Percentiles rank a stretch among this genome's conserved stretches.
These are phyloP conservation scores for Periglandula ipomoeae DNA, from an alignment of 2,329 filamentous ascomycete species.

Conservation along the genomic window DNA sequence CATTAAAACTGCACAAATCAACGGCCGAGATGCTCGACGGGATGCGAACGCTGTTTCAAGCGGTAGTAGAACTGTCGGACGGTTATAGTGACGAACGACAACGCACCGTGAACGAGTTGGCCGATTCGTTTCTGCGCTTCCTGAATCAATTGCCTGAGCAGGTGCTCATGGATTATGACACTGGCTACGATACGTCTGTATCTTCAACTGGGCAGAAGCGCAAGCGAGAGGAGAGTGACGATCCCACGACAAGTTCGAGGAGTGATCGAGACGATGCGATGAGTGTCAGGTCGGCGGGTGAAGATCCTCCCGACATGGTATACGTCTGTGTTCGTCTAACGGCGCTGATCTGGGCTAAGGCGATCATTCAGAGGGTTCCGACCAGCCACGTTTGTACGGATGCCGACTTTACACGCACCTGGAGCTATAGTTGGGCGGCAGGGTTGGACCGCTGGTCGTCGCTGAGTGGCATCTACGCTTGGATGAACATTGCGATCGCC, in stretches of 20 bases:
- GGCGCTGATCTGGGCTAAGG: constrained; percentile 38
- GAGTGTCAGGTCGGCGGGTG: constrained; percentile 5
- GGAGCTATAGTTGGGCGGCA: constrained; percentile 38
- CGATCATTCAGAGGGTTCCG: constrained; percentile 32
- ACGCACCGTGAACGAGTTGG: constrained; percentile 28
- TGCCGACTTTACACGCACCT: constrained; percentile 33
- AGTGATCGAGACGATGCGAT: constrained; percentile 3
- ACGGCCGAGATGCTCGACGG: constrained; percentile 43
- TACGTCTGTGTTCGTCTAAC: constrained; percentile 37
- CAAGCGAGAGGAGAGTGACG: constrained; percentile 9
- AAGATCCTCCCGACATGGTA: constrained; percentile 29
- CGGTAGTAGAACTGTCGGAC: constrained; percentile 30
- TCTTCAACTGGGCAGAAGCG: constrained; percentile 7
- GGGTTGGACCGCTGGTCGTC: constrained; percentile 36
- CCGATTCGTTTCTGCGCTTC: constrained; percentile 30
- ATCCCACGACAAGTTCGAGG: background rate
- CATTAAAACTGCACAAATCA: constrained; percentile 33
- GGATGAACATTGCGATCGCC: constrained; percentile 35
- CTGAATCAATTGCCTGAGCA: constrained; percentile 25
- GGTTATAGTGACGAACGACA: constrained; percentile 26
- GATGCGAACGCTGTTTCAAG: constrained; percentile 36
- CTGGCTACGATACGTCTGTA: background rate
- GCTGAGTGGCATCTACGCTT: constrained; percentile 38
- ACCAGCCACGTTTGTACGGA: constrained; percentile 31
- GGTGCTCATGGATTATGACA: constrained; percentile 11